Evolutionary conservation across 192 early-diverging fungal genomes (phyloP), one percentile per base, ranked within the genome.

Genomic region (Coemansia javaensis): DNA sequence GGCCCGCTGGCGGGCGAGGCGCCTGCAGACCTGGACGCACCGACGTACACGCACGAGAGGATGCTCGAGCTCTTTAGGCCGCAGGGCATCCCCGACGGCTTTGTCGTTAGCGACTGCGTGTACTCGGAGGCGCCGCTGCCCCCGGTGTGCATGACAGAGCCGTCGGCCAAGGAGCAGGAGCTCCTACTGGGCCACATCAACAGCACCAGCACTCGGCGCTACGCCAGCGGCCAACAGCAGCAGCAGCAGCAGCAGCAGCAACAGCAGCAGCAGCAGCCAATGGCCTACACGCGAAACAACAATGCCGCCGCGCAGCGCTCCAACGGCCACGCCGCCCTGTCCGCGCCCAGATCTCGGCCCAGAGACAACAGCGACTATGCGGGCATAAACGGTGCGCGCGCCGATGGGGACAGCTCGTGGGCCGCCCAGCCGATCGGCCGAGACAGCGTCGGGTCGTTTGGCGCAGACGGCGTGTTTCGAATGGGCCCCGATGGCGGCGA

Each of bases 41-140:
- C 79, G 53, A 81, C 78, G 70, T 89, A 86, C 64, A 81, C 84
- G 12, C 84, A 83, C 40, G 87, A 87, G 31, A 71, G 77, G 31
- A 87, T 89, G 85, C 66, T 89, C 10, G 79, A 77, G 14, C 62
- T 89, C 31, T 89, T 81, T 63, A 81, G 71, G 24, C 78, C 83
- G 4, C 70, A 68, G 15, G 77, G 75, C 23, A 41, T 82, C 17
- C 65, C 81, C 20, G 59, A 79, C 17, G 79, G 79, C 32, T 86
- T 89, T 60, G 81, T 84, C 32, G 57, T 67, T 27, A 81, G 81
- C 45, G 82, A 83, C 50, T 79, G 81, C 55, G 82, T 84, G 44
- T 82, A 81, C 33, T 79, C 75, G 13, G 70, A 79, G 35, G 77
- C 82, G 30, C 28, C 78, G n/a, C 50, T 84, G 16, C 50, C 40